Percentiles rank a stretch among this genome's conserved stretches.
Evolutionary conservation across 441 rosid genomes (phyloP).

Genomic region (Pelargonium fulgidum): DNA sequence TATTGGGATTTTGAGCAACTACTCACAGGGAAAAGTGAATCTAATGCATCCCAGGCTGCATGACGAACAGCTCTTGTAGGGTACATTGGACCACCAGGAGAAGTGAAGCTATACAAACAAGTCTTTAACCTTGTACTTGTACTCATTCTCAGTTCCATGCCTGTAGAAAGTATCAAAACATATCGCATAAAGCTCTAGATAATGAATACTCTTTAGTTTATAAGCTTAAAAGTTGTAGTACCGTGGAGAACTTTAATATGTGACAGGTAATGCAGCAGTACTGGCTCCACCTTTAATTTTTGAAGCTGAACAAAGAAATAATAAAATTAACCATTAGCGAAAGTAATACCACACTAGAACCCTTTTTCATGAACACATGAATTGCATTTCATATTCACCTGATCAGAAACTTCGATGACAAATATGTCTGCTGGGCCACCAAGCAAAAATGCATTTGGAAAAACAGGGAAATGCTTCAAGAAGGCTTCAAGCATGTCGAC

Average conservation of each 20-base stretch:
- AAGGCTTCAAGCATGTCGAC: slow-evolving; percentile 75
- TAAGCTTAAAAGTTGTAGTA: slow-evolving; percentile 21
- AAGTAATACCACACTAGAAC: not conserved
- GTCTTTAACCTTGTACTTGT: slow-evolving; percentile 90
- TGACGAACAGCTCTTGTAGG: slow-evolving; percentile 98
- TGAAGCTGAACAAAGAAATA: slow-evolving; percentile 53
- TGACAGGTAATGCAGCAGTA: slow-evolving; percentile 78
- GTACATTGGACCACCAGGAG: slow-evolving; percentile 98
- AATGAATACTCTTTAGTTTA: not conserved
- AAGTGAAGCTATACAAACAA: slow-evolving; percentile 87
- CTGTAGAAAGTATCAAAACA: slow-evolving; percentile 36
- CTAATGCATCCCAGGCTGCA: slow-evolving; percentile 96
- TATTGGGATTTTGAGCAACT: not conserved
- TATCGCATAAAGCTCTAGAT: slow-evolving; percentile 7
- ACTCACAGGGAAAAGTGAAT: slow-evolving; percentile 91
- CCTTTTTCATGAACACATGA: not conserved
- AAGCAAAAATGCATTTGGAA: slow-evolving; percentile 77
- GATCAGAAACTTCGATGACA: slow-evolving; percentile 87
- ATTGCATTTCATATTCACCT: slow-evolving; percentile 31
- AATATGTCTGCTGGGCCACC: slow-evolving; percentile 88
- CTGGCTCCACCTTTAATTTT: slow-evolving; percentile 95
- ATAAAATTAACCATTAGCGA: not conserved
- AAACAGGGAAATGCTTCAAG: slow-evolving; percentile 61
- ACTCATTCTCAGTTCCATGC: slow-evolving; percentile 94
- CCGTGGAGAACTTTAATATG: slow-evolving; percentile 78